Evolutionary conservation across 345 rosid species (phyloP).

Genomic region (Bruguiera sexangula): DNA sequence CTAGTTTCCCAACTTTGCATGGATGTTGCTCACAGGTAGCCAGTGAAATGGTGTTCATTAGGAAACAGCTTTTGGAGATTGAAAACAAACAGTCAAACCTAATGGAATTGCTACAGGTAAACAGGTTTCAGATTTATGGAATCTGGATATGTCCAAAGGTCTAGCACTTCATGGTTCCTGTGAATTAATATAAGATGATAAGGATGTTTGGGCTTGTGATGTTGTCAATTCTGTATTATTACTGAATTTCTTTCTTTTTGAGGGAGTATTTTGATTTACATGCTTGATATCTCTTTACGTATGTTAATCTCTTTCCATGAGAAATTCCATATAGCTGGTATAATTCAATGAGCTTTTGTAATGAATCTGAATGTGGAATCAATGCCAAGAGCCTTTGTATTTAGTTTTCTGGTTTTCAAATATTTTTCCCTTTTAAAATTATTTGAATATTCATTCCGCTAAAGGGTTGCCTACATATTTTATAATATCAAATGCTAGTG

Average conservation of each 20-base stretch:
- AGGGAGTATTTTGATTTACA: too few relatives aligned
- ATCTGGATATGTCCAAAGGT: neutral
- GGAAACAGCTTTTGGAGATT: slow-evolving; percentile 71
- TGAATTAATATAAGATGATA: too few relatives aligned
- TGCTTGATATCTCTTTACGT: too few relatives aligned
- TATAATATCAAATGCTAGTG: neutral
- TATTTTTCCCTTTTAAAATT: slow-evolving; percentile 1
- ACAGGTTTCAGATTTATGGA: slow-evolving; percentile 7
- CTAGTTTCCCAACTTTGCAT: slow-evolving; percentile 42
- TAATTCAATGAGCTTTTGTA: neutral
- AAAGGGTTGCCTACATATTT: neutral
- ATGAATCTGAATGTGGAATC: neutral
- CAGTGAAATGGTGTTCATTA: slow-evolving; percentile 65
- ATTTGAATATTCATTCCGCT: slow-evolving; percentile 1
- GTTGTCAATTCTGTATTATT: too few relatives aligned
- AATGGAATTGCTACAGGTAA: slow-evolving; percentile 81
- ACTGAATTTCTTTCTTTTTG: too few relatives aligned
- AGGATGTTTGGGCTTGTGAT: too few relatives aligned
- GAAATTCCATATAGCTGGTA: neutral
- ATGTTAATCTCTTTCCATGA: neutral
- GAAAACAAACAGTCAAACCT: slow-evolving; percentile 68
- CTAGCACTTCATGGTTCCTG: too few relatives aligned
- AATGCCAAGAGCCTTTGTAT: neutral
- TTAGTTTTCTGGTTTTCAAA: neutral
- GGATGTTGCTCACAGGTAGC: slow-evolving; percentile 60